Conservation (phyloP, 2,329 filamentous ascomycete genomes). For the Aspergillus glaucus region DNA sequence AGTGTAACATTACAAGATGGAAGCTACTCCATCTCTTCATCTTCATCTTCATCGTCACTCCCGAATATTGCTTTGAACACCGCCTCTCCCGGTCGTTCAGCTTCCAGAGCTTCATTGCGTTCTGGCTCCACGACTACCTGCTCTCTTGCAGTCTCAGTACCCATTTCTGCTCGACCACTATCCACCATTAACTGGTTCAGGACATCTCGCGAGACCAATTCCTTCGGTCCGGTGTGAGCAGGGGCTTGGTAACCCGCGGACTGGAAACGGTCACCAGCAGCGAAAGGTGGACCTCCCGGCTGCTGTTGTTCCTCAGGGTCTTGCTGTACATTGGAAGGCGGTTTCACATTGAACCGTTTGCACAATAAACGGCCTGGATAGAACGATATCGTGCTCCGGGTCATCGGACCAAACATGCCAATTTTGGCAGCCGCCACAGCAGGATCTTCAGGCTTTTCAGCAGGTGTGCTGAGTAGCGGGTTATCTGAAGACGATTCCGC, state of each 20-base stretch:
- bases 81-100: constrained; percentile 66
- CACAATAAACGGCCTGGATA: constrained; percentile 80
- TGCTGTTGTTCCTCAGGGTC: constrained; percentile 42
- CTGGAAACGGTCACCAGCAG: constrained; percentile 22
- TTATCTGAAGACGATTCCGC: constrained; percentile 21
- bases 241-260: constrained; percentile 27
- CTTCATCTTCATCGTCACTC: constrained; percentile 67
- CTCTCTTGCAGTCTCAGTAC: constrained; percentile 8
- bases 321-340: constrained; percentile 61
- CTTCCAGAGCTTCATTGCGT: constrained; percentile 72
- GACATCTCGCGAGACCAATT: constrained; percentile 49
- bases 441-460: constrained; percentile 61
- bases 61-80: constrained; percentile 93
- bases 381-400: constrained; percentile 64
- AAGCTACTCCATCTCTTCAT: constrained; percentile 13
- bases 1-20: not conserved
- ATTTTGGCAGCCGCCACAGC: constrained; percentile 80
- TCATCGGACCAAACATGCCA: constrained; percentile 90
- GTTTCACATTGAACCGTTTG: constrained; percentile 85
- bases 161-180: constrained; percentile 19
- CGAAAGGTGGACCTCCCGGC: constrained; percentile 15
- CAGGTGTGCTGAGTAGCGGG: constrained; percentile 43
- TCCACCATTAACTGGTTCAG: constrained; percentile 52
- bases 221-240: constrained; percentile 25
- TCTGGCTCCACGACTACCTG: constrained; percentile 58